Percentiles rank a stretch among this genome's conserved stretches.
These are phyloP conservation scores for Anthracocystis setariae DNA, from an alignment of 1,284 basidiomycete species.

Conservation along the genomic window DNA sequence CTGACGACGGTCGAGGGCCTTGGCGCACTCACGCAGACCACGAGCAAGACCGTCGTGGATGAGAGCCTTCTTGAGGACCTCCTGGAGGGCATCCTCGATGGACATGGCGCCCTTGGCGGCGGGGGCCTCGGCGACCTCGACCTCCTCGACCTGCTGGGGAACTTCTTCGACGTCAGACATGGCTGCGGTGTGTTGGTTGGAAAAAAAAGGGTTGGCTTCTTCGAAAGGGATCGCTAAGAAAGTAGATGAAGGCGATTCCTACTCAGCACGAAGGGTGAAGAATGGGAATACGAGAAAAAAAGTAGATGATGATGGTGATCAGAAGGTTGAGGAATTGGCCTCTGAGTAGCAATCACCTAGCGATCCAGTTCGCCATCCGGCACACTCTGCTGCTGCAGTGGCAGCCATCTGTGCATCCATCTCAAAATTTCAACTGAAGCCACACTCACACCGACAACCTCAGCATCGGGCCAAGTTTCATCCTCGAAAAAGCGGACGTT, in stretches of 20 bases:
- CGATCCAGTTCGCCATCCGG: too few relatives aligned
- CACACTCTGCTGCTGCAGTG: too few relatives aligned
- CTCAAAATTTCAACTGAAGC: too few relatives aligned
- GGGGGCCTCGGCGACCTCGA: conserved; percentile 78
- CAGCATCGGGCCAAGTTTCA: too few relatives aligned
- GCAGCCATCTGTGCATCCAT: too few relatives aligned
- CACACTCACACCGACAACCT: too few relatives aligned
- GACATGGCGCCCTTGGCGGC: conserved; percentile 86
- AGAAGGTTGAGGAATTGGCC: too few relatives aligned
- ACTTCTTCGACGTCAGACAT: conserved; percentile 68
- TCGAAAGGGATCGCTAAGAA: conserved; percentile 61
- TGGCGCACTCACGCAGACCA: conserved; percentile 96
- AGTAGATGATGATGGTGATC: conserved; percentile 15
- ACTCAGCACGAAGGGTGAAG: conserved; percentile 53
- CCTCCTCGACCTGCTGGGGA: conserved; percentile 70
- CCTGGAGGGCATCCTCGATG: conserved; percentile 97
- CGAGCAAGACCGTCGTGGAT: conserved; percentile 98
- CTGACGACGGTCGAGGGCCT: conserved; percentile 98
- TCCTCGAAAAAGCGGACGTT: too few relatives aligned
- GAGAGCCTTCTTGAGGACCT: conserved; percentile 91
- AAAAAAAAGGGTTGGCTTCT: conserved; percentile 57
- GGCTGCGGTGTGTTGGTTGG: conserved; percentile 22
- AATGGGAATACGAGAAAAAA: conserved; percentile 37
- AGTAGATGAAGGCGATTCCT: conserved; percentile 40
- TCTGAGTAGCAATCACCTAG: too few relatives aligned